Evolutionary conservation across 225 moss, liverwort and hornwort genomes (phyloP).

Genomic region (Marchantia polymorpha): DNA sequence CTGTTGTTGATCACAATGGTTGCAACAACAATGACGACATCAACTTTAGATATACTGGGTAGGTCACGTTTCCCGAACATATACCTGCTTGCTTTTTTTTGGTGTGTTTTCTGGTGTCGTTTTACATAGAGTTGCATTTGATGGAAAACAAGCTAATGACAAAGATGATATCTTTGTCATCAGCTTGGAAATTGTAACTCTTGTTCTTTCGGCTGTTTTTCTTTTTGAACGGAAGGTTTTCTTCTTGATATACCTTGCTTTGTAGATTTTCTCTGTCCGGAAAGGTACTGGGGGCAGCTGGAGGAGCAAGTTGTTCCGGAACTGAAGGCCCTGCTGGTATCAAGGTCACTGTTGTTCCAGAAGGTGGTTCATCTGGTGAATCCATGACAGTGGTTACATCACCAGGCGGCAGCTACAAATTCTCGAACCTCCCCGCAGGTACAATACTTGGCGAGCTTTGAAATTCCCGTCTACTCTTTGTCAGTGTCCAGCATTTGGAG

Average conservation of each 20-base stretch:
- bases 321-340: slow-evolving; percentile 73
- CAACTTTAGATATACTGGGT: slow-evolving; percentile 87
- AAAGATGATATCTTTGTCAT: neutral
- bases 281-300: slow-evolving; percentile 61
- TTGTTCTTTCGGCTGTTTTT: neutral
- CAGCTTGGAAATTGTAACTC: too few species aligned
- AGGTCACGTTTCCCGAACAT: neutral
- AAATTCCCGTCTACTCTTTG: neutral
- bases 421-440: slow-evolving; percentile 68
- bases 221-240: neutral
- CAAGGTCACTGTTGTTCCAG: slow-evolving; percentile 39
- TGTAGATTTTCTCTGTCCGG: slow-evolving; percentile 67
- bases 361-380: slow-evolving; percentile 21
- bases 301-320: slow-evolving; percentile 56
- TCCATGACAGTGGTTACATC: slow-evolving; percentile 43
- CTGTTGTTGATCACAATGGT: slow-evolving; percentile 61
- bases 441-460: neutral
- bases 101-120: neutral
- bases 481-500: neutral
- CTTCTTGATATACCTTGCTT: neutral
- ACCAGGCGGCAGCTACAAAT: slow-evolving; percentile 67
- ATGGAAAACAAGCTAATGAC: neutral
- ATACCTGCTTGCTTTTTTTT: neutral
- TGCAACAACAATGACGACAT: slow-evolving; percentile 89
- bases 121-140: too few species aligned